Evolutionary conservation across 208 protist species (phyloP).

Genomic region (Wallacemonas sp.): DNA sequence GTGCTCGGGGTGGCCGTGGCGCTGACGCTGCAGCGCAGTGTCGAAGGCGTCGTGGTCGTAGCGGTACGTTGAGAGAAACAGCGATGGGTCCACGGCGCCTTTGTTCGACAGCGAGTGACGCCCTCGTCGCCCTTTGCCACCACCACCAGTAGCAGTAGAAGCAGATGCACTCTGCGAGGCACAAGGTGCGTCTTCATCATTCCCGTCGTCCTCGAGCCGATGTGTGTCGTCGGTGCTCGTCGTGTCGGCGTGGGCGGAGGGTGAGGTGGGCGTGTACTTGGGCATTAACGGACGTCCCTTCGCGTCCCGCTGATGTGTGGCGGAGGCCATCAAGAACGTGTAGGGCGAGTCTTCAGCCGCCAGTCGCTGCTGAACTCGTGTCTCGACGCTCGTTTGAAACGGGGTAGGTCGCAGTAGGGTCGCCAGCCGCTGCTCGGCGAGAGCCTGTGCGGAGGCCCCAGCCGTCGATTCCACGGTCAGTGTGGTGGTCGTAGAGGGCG

Average conservation of each 20-base stretch:
- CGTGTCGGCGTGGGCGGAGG: not conserved
- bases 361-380: not conserved
- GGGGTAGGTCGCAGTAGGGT: not conserved
- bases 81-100: constrained; percentile 3
- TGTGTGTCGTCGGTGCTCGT: not conserved
- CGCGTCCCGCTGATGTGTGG: constrained; percentile 1
- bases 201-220: not conserved
- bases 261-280: not conserved
- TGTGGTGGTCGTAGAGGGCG: not conserved
- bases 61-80: constrained; percentile 10
- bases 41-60: constrained; percentile 13
- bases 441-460: not conserved
- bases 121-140: constrained; percentile 3
- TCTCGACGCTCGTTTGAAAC: constrained; percentile 1
- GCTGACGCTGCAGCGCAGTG: constrained; percentile 14
- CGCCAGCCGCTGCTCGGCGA: not conserved
- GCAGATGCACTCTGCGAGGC: too few relatives aligned
- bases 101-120: not conserved
- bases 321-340: constrained; percentile 6
- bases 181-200: not conserved
- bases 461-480: too few relatives aligned
- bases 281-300: constrained; percentile 5
- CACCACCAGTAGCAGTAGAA: too few relatives aligned
- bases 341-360: not conserved
- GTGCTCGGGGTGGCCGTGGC: not conserved